Evolutionary conservation across 169 alveolate genomes (phyloP).

Genomic region (Haemoproteus tartakovskyi): DNA sequence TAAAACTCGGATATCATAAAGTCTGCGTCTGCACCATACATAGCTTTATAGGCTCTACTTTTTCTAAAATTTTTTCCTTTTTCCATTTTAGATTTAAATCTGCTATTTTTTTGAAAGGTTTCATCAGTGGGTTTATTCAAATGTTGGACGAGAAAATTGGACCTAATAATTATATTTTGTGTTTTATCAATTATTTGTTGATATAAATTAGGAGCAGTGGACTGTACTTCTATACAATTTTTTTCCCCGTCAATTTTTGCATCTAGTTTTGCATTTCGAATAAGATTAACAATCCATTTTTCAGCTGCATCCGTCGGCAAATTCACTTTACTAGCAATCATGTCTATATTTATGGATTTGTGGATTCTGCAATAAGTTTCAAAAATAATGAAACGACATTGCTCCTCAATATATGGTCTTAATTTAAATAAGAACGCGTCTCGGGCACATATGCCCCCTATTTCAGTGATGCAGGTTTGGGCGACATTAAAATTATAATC

Average conservation of each 20-base stretch:
- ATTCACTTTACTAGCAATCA: conserved; percentile 85
- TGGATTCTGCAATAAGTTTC: conserved; percentile 91
- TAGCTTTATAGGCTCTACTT: too few species aligned
- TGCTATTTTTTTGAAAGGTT: conserved; percentile 26
- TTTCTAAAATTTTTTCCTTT: conserved; percentile 16
- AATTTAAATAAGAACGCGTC: conserved; percentile 84
- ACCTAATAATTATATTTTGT: conserved; percentile 79
- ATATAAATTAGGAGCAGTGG: conserved; percentile 82
- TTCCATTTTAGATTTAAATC: conserved; percentile 47
- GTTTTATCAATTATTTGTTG: conserved; percentile 87
- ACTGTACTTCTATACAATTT: conserved; percentile 88
- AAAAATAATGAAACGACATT: conserved; percentile 84
- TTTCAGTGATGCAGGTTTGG: conserved; percentile 79
- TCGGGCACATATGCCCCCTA: conserved; percentile 71
- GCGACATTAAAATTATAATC: conserved; percentile 88
- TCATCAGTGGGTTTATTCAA: conserved; percentile 67
- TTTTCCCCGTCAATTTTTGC: conserved; percentile 90
- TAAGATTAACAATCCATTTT: conserved; percentile 89
- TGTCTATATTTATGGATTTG: conserved; percentile 85
- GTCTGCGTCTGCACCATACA: too few species aligned
- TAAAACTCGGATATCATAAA: too few species aligned
- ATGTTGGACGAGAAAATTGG: conserved; percentile 82
- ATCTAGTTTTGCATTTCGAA: conserved; percentile 84
- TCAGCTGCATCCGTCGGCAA: conserved; percentile 87
- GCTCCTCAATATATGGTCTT: conserved; percentile 85